Evolutionary conservation across 2,329 filamentous ascomycete species (phyloP).

Genomic region (Calcarisporium arbuscula): DNA sequence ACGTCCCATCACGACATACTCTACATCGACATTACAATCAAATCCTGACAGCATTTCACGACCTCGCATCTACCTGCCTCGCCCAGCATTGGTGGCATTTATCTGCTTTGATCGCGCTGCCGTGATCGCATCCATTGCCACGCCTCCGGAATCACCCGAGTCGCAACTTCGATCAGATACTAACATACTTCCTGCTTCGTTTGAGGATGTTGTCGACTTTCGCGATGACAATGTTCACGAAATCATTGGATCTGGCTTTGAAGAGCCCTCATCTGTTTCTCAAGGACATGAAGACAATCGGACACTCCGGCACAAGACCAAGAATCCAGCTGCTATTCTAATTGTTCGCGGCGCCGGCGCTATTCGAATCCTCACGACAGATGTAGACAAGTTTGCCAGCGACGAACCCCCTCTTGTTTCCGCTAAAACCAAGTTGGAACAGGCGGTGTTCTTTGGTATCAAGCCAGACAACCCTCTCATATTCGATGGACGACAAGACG

Average conservation of each 20-base stretch:
- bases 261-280: slow-evolving; percentile 42
- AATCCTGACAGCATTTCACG: slow-evolving; percentile 28
- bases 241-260: slow-evolving; percentile 57
- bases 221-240: slow-evolving; percentile 58
- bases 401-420: slow-evolving; percentile 59
- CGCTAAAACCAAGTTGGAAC: slow-evolving; percentile 83
- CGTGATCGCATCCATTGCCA: slow-evolving; percentile 67
- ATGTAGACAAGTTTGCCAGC: slow-evolving; percentile 54
- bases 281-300: slow-evolving; percentile 38
- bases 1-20: slow-evolving; percentile 61
- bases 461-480: slow-evolving; percentile 82
- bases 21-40: slow-evolving; percentile 40
- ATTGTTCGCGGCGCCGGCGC: slow-evolving; percentile 58
- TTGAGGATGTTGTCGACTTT: slow-evolving; percentile 84
- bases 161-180: slow-evolving; percentile 67
- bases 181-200: slow-evolving; percentile 57
- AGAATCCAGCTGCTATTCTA: slow-evolving; percentile 56
- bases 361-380: slow-evolving; percentile 51
- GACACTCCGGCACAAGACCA: slow-evolving; percentile 46
- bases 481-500: slow-evolving; percentile 62
- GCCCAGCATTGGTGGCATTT: slow-evolving; percentile 73
- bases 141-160: slow-evolving; percentile 63
- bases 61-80: slow-evolving; percentile 70
- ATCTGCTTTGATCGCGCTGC: slow-evolving; percentile 73
- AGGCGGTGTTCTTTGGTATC: slow-evolving; percentile 87